phyloP scores from a whole-genome alignment of 1,284 basidiomycete genomes.

The Earliella scabrosa region DNA sequence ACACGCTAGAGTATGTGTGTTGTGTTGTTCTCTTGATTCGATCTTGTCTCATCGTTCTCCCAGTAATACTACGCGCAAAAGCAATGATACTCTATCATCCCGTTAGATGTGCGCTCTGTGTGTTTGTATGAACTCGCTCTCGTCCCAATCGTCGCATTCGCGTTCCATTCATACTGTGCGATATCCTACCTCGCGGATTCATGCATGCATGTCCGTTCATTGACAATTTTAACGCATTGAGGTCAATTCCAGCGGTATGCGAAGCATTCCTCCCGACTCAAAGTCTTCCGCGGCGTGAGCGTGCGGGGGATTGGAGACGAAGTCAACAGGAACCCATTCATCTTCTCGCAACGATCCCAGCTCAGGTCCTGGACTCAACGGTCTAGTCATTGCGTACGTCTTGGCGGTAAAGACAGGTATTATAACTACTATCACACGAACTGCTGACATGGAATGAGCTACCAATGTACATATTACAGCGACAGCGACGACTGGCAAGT shows the following conservation, averaged over 20 bases:
- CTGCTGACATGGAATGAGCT: not conserved
- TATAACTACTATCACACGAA: slow-evolving; percentile 1
- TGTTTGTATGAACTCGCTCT: not conserved
- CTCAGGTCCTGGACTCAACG: not conserved
- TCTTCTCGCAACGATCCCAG: too few relatives aligned
- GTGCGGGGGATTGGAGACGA: too few relatives aligned
- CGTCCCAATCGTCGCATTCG: too few relatives aligned
- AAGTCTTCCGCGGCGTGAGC: too few relatives aligned
- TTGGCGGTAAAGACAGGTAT: not conserved
- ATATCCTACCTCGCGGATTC: too few relatives aligned
- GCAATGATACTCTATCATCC: slow-evolving; percentile 14
- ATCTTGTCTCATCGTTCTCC: not conserved
- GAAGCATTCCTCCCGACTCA: too few relatives aligned
- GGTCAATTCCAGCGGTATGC: too few relatives aligned
- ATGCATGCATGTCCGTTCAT: too few relatives aligned
- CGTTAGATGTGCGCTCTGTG: slow-evolving; percentile 8
- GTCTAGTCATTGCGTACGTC: not conserved
- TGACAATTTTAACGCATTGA: too few relatives aligned
- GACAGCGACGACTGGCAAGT: not conserved
- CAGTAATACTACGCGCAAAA: slow-evolving; percentile 14
- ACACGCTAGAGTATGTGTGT: slow-evolving; percentile 24
- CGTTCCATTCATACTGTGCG: too few relatives aligned
- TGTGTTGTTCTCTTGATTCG: not conserved
- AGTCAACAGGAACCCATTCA: too few relatives aligned
- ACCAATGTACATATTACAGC: not conserved